Evolutionary conservation across 2,329 filamentous ascomycete genomes (phyloP).

Genomic region (Pseudogymnoascus sp.): DNA sequence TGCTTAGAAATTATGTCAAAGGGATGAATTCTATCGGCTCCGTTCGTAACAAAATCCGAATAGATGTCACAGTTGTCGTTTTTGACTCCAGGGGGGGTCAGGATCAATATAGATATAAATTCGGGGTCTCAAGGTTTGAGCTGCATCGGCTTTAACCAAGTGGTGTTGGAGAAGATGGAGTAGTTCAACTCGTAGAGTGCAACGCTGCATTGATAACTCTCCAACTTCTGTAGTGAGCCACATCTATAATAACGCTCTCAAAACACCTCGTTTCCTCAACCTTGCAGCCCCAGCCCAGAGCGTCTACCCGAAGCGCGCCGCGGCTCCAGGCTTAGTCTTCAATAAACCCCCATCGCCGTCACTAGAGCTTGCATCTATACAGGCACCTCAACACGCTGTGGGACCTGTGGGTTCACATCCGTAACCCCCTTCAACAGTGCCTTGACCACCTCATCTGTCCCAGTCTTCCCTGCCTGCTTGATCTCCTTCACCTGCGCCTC

Average conservation of each 20-base stretch:
- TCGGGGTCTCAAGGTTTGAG: not conserved
- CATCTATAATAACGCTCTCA: constrained; percentile 2
- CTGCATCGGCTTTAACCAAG: not conserved
- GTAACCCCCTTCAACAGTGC: constrained; percentile 81
- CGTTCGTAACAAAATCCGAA: not conserved
- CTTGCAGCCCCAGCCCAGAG: not conserved
- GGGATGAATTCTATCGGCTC: not conserved
- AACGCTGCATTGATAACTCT: not conserved
- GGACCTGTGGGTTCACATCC: constrained; percentile 68
- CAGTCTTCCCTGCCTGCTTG: constrained; percentile 69
- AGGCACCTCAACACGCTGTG: constrained; percentile 31
- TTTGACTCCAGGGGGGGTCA: not conserved
- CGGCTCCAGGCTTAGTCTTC: constrained; percentile 17
- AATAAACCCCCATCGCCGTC: not conserved
- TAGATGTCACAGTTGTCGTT: not conserved
- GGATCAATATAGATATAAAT: not conserved
- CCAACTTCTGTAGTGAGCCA: not conserved
- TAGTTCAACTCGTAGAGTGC: not conserved
- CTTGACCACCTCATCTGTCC: constrained; percentile 70
- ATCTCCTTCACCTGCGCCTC: constrained; percentile 79
- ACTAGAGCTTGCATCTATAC: constrained; percentile 22
- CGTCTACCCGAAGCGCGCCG: constrained; percentile 11
- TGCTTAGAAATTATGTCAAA: not conserved
- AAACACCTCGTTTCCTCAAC: not conserved
- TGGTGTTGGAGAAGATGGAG: not conserved